Evolutionary conservation across 805 yeast genomes (phyloP).

Genomic region (Dipodascus geniculatus): DNA sequence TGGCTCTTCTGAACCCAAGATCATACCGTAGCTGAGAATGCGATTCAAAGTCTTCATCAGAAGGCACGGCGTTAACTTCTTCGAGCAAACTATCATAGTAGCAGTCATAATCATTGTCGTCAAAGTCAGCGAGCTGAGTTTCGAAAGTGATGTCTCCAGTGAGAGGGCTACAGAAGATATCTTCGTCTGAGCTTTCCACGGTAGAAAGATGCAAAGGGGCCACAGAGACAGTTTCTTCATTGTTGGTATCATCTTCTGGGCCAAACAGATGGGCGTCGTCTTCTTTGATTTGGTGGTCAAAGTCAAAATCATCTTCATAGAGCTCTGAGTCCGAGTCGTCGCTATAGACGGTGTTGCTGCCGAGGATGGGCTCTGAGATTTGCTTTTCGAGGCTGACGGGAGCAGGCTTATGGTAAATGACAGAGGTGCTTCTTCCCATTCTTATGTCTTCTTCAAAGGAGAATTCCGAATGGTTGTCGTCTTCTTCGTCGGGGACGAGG

Average conservation of each 20-base stretch:
- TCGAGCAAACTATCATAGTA: slow-evolving; percentile 35
- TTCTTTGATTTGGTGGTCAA: neutral
- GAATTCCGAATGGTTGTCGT: slow-evolving; percentile 27
- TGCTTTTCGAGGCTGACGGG: slow-evolving; percentile 18
- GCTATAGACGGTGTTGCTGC: slow-evolving; percentile 12
- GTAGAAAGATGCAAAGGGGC: slow-evolving; percentile 3
- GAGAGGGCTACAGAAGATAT: neutral
- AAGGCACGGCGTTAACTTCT: slow-evolving; percentile 40
- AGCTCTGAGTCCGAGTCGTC: neutral
- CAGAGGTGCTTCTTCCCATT: slow-evolving; percentile 35
- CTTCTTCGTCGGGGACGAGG: slow-evolving; percentile 3
- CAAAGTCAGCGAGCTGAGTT: slow-evolving; percentile 25
- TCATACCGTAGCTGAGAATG: neutral
- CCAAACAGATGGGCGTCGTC: neutral
- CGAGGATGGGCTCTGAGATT: slow-evolving; percentile 12
- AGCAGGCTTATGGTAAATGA: slow-evolving; percentile 37
- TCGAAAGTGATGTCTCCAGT: slow-evolving; percentile 27
- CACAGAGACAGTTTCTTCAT: slow-evolving; percentile 21
- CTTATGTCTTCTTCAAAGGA: slow-evolving; percentile 41
- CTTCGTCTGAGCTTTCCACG: neutral
- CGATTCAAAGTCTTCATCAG: slow-evolving; percentile 15
- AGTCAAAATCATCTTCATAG: slow-evolving; percentile 2
- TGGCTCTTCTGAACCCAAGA: neutral
- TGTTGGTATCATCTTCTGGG: slow-evolving; percentile 18
- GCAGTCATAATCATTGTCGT: slow-evolving; percentile 26